Evolutionary conservation across 2,329 filamentous ascomycete species (phyloP).

Genomic region (Xylariales sp.): DNA sequence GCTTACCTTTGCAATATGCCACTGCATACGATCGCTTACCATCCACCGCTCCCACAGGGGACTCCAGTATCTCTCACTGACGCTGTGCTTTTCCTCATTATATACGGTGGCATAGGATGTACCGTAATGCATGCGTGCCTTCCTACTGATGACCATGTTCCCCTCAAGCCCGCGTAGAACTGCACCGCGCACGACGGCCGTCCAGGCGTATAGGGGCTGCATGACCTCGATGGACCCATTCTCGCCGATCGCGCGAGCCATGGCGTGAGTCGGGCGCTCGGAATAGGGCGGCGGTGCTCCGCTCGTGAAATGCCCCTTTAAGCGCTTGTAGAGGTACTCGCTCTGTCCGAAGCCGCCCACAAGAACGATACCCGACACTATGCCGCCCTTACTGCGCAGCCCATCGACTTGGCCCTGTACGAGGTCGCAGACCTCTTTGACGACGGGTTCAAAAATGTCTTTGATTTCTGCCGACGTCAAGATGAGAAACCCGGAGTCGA

Average conservation of each 20-base stretch:
- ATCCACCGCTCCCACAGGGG: slow-evolving; percentile 85
- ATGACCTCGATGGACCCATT: slow-evolving; percentile 78
- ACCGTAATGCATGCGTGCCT: slow-evolving; percentile 81
- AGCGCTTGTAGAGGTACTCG: slow-evolving; percentile 77
- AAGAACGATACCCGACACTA: slow-evolving; percentile 79
- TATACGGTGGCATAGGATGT: slow-evolving; percentile 85
- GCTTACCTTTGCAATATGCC: slow-evolving; percentile 81
- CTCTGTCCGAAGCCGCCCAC: slow-evolving; percentile 86
- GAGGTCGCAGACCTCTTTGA: slow-evolving; percentile 75
- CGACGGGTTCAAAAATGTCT: slow-evolving; percentile 79
- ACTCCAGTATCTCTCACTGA: slow-evolving; percentile 81
- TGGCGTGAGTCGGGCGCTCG: slow-evolving; percentile 75
- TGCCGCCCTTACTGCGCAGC: slow-evolving; percentile 69
- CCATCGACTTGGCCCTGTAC: slow-evolving; percentile 75
- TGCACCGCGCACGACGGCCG: slow-evolving; percentile 80
- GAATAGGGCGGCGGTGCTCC: slow-evolving; percentile 72
- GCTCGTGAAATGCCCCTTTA: slow-evolving; percentile 75
- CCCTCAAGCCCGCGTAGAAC: slow-evolving; percentile 80
- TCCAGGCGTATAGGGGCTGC: slow-evolving; percentile 86
- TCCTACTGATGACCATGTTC: slow-evolving; percentile 80
- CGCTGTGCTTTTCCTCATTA: slow-evolving; percentile 78
- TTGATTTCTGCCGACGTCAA: slow-evolving; percentile 77
- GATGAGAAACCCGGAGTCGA: slow-evolving; percentile 81
- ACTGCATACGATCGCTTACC: slow-evolving; percentile 86
- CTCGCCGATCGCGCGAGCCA: slow-evolving; percentile 57